Evolutionary conservation across 2,329 filamentous ascomycete genomes (phyloP).

Genomic region (Rutstroemia sp.): DNA sequence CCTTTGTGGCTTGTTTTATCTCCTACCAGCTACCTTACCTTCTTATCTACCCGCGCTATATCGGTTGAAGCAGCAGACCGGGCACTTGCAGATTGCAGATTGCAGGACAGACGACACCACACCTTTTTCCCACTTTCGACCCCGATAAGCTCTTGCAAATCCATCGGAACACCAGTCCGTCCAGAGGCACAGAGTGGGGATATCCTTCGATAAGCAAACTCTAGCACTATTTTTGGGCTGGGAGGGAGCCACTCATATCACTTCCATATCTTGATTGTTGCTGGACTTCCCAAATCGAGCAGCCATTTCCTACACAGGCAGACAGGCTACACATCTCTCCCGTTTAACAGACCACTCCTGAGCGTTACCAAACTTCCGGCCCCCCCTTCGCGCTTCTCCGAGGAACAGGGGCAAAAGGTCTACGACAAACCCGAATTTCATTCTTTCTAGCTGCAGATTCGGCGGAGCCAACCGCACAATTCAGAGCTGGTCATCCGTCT

Average conservation of each 20-base stretch:
- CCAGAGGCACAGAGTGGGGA: constrained; percentile 7
- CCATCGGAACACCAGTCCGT: not conserved
- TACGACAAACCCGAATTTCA: constrained; percentile 12
- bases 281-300: constrained; percentile 4
- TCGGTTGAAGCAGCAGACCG: not conserved
- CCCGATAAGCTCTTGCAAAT: constrained; percentile 8
- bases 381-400: constrained; percentile 22
- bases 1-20: constrained; percentile 3
- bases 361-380: constrained; percentile 6
- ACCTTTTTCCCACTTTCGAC: constrained; percentile 1
- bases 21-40: not conserved
- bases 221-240: not conserved
- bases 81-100: constrained; percentile 4
- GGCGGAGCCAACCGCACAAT: constrained; percentile 18
- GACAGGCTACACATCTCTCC: not conserved
- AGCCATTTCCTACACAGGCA: not conserved
- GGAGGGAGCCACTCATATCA: constrained; percentile 2
- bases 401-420: constrained; percentile 18
- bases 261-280: constrained; percentile 1
- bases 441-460: constrained; percentile 21
- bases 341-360: not conserved
- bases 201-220: constrained; percentile 1
- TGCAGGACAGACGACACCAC: constrained; percentile 10
- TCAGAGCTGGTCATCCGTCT: constrained; percentile 22
- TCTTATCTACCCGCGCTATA: constrained; percentile 8